phyloP scores from a whole-genome alignment of 2,329 filamentous ascomycete species.

The Hypoxylon sp. region DNA sequence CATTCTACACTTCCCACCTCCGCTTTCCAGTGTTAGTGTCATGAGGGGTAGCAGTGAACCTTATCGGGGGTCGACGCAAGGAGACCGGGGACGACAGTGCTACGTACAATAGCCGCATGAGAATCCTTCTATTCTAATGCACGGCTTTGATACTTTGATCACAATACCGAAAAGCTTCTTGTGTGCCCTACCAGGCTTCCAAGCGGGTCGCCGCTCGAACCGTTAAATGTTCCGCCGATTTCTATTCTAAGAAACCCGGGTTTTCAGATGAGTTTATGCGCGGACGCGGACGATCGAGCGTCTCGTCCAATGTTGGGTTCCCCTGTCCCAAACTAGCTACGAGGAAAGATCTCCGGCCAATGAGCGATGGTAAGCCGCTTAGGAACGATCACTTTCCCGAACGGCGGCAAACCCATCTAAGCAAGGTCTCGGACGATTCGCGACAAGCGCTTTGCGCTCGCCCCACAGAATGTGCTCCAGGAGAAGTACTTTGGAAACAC shows the following conservation, averaged over 20 bases:
- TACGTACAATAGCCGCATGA: constrained; percentile 45
- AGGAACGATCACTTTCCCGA: constrained; percentile 47
- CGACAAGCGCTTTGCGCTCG: constrained; percentile 51
- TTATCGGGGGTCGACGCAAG: constrained; percentile 44
- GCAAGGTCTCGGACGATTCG: constrained; percentile 42
- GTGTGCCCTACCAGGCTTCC: constrained; percentile 30
- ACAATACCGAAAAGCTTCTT: constrained; percentile 39
- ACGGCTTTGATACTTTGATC: constrained; percentile 29
- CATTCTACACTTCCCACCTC: constrained; percentile 44
- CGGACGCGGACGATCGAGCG: constrained; percentile 43
- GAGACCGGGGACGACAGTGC: constrained; percentile 32
- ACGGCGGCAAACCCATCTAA: constrained; percentile 48
- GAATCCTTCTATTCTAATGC: constrained; percentile 37
- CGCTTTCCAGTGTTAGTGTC: constrained; percentile 45
- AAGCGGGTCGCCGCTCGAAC: constrained; percentile 35
- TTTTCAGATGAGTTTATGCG: constrained; percentile 40
- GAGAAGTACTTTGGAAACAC: constrained; percentile 42
- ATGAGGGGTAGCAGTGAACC: constrained; percentile 46
- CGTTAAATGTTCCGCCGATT: constrained; percentile 35
- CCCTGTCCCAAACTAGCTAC: constrained; percentile 29
- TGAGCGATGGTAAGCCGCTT: constrained; percentile 47
- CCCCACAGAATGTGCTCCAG: constrained; percentile 41
- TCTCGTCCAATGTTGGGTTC: constrained; percentile 44
- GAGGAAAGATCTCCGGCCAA: constrained; percentile 44
- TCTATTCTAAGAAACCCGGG: constrained; percentile 48